Base-by-base conservation (phyloP, 179 eudicot species). In the Sideroxylon spinosum region DNA sequence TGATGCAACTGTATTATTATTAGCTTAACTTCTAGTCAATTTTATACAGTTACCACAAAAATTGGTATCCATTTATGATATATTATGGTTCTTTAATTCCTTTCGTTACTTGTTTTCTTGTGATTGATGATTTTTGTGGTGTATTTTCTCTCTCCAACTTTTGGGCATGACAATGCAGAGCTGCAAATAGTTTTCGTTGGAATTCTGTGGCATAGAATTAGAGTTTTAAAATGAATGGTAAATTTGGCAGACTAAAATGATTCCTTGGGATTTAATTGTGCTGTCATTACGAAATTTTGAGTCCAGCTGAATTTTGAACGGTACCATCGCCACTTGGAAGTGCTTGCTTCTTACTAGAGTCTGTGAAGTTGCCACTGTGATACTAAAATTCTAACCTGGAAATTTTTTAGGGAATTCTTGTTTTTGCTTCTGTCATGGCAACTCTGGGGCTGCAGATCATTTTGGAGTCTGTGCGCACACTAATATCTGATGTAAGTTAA, bases 351-450 rank as follows among this genome's bases (percentile, higher is more conserved):
- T 63, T 22, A 9, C 11, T 49, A 9, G 6, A 29, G 19, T 17
- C 11, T n/a, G 14, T 73, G 52, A 50, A 13, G 29, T 29, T 25
- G 50, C 59, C 19, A 26, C 50, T 52, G 2, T n/a, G 73, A 53
- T 65, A 59, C 12, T 60, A 28, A 69, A 17, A 25, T 37, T 32
- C 56, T 52, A 52, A 9, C 17, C 8, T 29, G 22, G 10, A 28
- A 10, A 10, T 11, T 29, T 59, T 85, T 83, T 85, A 94, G 97
- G 98, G 98, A 60, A 94, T 94, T 53, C 91, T 94, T 73, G 98
- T 94, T 44, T 92, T 94, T 90, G 98, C 98, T 76, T 94, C 98
- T 69, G 97, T 94, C 71, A 92, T 93, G 97, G 98, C 98, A 68
- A 94, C 98, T 29, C 78, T 94, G 26, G 98, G 98, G 70, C 80